These are phyloP conservation scores for Lotus japonicus DNA, from an alignment of 306 rosid species.

Conservation along the genomic window DNA sequence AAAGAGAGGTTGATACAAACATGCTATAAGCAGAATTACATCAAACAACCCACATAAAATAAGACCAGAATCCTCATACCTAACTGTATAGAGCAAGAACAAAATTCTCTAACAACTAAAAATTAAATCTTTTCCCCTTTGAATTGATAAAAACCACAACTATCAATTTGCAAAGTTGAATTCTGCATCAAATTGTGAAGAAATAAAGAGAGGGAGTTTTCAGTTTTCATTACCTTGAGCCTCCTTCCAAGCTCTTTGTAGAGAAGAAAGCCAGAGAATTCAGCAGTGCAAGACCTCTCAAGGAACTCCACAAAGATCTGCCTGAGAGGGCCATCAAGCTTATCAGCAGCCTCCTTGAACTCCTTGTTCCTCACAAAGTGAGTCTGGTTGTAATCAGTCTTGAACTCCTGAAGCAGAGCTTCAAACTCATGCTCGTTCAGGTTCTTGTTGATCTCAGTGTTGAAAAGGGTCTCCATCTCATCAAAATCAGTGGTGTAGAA, in stretches of 20 bases:
- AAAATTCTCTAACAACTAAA: not conserved
- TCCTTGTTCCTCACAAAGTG: slow-evolving; percentile 97
- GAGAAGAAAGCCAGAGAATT: slow-evolving; percentile 95
- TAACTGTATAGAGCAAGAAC: not conserved
- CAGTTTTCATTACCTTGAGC: slow-evolving; percentile 58
- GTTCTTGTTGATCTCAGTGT: slow-evolving; percentile 88
- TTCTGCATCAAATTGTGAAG: not conserved
- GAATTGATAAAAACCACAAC: not conserved
- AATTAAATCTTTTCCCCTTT: not conserved
- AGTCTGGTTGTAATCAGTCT: slow-evolving; percentile 96
- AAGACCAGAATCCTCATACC: not conserved
- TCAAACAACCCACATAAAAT: not conserved
- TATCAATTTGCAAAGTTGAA: not conserved
- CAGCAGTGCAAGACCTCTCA: slow-evolving; percentile 98
- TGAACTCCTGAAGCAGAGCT: slow-evolving; percentile 94
- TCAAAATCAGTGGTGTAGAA: slow-evolving; percentile 96
- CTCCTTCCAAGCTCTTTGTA: slow-evolving; percentile 98
- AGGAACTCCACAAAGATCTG: slow-evolving; percentile 97
- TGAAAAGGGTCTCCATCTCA: slow-evolving; percentile 98
- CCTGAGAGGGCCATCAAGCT: slow-evolving; percentile 70
- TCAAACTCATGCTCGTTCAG: slow-evolving; percentile 75
- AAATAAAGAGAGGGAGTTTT: not conserved
- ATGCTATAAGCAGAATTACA: not conserved
- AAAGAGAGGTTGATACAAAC: no score
- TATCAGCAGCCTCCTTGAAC: slow-evolving; percentile 97